A percentile compares a stretch with the other conserved stretches of the same genome.
phyloP scores from a whole-genome alignment of 139 green algal genomes.

The Tetratostichococcus sp. region DNA sequence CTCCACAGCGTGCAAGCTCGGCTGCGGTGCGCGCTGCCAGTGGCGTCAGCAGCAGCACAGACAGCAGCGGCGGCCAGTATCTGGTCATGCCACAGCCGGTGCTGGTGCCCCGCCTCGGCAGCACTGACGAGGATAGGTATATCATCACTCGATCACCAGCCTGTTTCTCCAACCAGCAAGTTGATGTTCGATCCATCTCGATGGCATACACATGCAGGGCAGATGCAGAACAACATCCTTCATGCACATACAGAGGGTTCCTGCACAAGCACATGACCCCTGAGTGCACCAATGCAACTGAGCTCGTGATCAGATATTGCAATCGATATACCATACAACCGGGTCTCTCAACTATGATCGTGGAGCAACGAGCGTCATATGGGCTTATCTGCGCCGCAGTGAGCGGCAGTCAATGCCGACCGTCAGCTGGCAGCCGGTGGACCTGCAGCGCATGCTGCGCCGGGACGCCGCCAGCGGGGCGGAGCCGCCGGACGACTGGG shows the following conservation, averaged over 20 bases:
- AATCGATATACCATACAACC: too few relatives aligned
- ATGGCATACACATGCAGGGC: too few relatives aligned
- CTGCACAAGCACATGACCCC: too few relatives aligned
- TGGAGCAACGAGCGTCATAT: too few relatives aligned
- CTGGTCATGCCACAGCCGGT: conserved; percentile 16
- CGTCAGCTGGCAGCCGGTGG: conserved; percentile 15
- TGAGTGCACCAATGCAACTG: too few relatives aligned
- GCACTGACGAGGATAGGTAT: not conserved
- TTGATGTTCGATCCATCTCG: too few relatives aligned
- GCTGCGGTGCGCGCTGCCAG: not conserved
- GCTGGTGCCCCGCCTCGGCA: conserved; percentile 3
- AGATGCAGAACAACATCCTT: too few relatives aligned
- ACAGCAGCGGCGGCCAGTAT: conserved; percentile 2
- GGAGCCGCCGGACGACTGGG: not conserved
- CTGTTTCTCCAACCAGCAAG: too few relatives aligned
- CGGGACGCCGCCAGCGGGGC: not conserved
- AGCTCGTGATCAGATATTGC: too few relatives aligned
- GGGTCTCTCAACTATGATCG: too few relatives aligned
- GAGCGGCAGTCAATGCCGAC: not conserved
- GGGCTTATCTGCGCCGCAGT: not conserved
- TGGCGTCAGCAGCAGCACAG: not conserved
- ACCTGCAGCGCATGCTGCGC: conserved; percentile 2
- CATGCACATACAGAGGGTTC: too few relatives aligned
- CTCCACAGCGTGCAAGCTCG: not conserved
- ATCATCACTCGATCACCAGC: too few relatives aligned